Evolutionary conservation across 495 filamentous ascomycete genomes (phyloP).

Genomic region (Copromyces sp.): DNA sequence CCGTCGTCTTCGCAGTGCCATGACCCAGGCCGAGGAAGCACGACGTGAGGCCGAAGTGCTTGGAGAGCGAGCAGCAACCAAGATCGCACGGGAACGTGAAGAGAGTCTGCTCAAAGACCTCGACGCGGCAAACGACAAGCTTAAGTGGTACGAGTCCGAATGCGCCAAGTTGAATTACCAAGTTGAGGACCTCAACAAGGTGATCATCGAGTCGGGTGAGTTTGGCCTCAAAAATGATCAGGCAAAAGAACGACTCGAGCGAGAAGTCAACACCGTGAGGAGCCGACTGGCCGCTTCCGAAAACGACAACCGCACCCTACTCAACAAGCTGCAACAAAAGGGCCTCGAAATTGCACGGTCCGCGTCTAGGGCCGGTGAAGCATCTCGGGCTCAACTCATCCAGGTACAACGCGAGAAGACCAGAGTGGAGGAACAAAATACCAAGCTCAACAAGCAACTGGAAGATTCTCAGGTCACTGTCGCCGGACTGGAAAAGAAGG

Average conservation of each 20-base stretch:
- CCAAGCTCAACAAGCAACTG: constrained; percentile 72
- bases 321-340: constrained; percentile 97
- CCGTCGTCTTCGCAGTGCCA: constrained; percentile 69
- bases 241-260: constrained; percentile 83
- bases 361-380: constrained; percentile 75
- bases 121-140: constrained; percentile 55
- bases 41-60: constrained; percentile 71
- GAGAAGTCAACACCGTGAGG: constrained; percentile 86
- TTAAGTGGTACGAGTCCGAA: constrained; percentile 67
- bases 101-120: constrained; percentile 68
- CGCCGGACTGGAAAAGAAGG: constrained; percentile 84
- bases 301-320: constrained; percentile 88
- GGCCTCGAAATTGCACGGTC: constrained; percentile 92
- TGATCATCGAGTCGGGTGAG: constrained; percentile 78
- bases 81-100: constrained; percentile 73
- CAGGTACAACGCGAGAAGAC: constrained; percentile 76
- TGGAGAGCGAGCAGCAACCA: constrained; percentile 68
- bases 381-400: constrained; percentile 64
- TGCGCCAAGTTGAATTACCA: constrained; percentile 60
- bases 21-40: constrained; percentile 72
- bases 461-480: constrained; percentile 79
- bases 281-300: constrained; percentile 87
- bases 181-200: constrained; percentile 69
- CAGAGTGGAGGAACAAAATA: constrained; percentile 74
- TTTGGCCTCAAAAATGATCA: constrained; percentile 84